Conservation (phyloP, 179 eudicot genomes). For the Carnegiea gigantea region DNA sequence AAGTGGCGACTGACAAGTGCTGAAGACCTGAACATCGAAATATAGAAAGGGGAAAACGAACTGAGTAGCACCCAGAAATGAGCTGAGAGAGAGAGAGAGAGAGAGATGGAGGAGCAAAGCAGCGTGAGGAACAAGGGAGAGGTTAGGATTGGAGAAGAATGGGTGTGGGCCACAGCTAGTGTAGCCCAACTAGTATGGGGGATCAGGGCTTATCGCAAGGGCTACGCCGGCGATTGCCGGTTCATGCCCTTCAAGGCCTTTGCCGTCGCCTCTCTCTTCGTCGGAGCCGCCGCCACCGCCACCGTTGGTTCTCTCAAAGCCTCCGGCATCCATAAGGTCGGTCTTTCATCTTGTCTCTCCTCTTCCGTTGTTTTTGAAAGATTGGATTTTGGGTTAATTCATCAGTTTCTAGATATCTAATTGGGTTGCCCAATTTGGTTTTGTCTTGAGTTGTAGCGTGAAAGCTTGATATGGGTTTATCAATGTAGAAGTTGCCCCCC, state of each 20-base stretch:
- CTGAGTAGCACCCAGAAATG: not conserved
- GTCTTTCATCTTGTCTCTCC: constrained; percentile 10
- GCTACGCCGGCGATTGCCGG: constrained; percentile 46
- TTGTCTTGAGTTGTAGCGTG: not conserved
- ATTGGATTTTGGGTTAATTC: not conserved
- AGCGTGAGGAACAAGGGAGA: constrained; percentile 11
- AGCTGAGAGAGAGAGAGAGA: constrained; percentile 3
- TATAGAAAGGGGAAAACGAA: not conserved
- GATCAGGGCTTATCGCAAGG: constrained; percentile 39
- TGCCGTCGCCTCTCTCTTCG: constrained; percentile 67
- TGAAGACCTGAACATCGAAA: not conserved
- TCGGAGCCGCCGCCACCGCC: constrained; percentile 64
- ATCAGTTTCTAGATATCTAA: not conserved
- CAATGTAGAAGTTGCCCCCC: not conserved
- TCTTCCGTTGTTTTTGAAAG: not conserved
- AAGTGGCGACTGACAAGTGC: too few relatives aligned
- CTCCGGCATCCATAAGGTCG: constrained; percentile 57
- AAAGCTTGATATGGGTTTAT: constrained; percentile 9
- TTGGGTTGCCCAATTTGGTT: not conserved
- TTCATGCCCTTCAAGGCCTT: constrained; percentile 79
- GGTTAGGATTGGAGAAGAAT: not conserved
- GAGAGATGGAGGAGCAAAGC: constrained; percentile 18
- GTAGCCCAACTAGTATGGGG: constrained; percentile 53
- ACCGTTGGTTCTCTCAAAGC: constrained; percentile 39
- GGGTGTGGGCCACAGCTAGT: constrained; percentile 48